Base-by-base conservation (phyloP, 352 stramenopile species). In the Globisporangium viniferum region DNA sequence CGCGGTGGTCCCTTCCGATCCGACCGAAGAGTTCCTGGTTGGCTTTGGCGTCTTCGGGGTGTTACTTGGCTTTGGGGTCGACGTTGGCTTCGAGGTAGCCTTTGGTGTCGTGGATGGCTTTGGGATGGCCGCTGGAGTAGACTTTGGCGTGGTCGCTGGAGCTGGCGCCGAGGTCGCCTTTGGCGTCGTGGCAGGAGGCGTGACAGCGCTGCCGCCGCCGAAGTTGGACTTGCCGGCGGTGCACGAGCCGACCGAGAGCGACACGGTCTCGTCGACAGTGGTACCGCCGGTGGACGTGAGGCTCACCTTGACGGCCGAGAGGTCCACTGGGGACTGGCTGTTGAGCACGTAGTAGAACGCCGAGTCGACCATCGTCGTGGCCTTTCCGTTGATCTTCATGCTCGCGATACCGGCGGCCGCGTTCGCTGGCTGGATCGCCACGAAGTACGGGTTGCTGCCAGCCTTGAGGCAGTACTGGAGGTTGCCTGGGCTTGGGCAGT, bases 381-480 rank as follows among this genome's bases (percentile, higher is more conserved):
- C n/a, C 15, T 66, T 67, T 20, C 78, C 80, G 59, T 90, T 89
- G 67, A 93, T 79, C 55, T 67, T 84, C 65, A 93, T 76, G 39
- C 75, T 87, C 57, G 78, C 54, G 20, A 93, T 72, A 9, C 82
- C 86, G 0, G 76, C 69, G 14, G 72, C 36, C 2, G 69, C 69
- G 63, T 91, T 91, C 56, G 82, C 83, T 20, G 86, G 86, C 65
- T 92, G 83, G 9, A 93, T 63, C 5, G 83, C 83, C 7, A 80
- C 74, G 74, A 79, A 92, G 61, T 81, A 78, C 27, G 63, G 10
- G 72, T 86, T 91, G 68, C 81, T 91, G 41, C 83, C 83, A 4
- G 69, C 64, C 64, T 93, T 92, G 48, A 93, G 70, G 73, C 86
- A 93, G 48, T 86, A 85, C 66, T 92, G 66, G 56, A 93, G 67